phyloP scores from a whole-genome alignment of 2,329 filamentous ascomycete species.

The Claviceps pusilla region DNA sequence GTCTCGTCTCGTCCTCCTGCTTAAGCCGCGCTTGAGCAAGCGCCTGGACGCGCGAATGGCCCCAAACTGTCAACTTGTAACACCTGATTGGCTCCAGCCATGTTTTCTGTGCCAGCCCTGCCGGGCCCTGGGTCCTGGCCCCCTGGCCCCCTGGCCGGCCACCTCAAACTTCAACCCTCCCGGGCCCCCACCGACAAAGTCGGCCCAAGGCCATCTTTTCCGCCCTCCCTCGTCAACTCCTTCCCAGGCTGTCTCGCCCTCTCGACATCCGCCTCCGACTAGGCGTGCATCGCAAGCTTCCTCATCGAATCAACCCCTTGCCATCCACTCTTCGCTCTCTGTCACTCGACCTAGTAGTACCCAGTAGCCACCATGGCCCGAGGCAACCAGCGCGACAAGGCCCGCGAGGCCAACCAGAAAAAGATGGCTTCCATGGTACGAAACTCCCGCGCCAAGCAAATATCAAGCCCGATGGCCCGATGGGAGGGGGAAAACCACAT shows the following conservation, averaged over 20 bases:
- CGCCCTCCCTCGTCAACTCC: background rate
- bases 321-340: background rate
- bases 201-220: background rate
- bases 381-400: constrained; percentile 91
- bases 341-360: background rate
- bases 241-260: background rate
- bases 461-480: too few species aligned
- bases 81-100: constrained; percentile 1
- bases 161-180: background rate
- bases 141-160: background rate
- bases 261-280: background rate
- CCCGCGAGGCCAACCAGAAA: constrained; percentile 76
- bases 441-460: background rate
- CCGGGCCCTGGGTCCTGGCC: too few species aligned
- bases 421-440: constrained; percentile 2
- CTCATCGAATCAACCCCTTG: background rate
- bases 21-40: background rate
- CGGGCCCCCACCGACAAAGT: background rate
- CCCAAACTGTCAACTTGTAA: background rate
- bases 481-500: background rate
- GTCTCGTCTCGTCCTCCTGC: too few species aligned
- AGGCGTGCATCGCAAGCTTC: background rate
- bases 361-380: constrained; percentile 52
- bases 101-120: background rate
- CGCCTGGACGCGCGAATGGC: background rate